These are phyloP conservation scores for Epithemia pelagica DNA, from an alignment of 108 stramenopile genomes.

Conservation along the genomic window DNA sequence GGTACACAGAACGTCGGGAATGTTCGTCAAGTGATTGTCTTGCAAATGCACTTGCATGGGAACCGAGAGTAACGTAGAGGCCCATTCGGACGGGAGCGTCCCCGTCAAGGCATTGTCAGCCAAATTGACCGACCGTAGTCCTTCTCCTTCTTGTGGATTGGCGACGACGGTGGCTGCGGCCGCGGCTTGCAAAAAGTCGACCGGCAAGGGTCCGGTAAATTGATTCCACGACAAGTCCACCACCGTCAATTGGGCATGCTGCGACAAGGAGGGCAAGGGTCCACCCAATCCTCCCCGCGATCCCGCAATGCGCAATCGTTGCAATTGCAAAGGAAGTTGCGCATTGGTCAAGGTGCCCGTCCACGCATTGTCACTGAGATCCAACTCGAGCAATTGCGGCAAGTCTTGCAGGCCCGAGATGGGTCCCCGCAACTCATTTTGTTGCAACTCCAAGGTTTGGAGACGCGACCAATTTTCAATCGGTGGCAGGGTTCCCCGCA, in stretches of 20 bases:
- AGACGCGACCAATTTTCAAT: neutral
- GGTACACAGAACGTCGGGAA: constrained; percentile 28
- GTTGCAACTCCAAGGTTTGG: neutral
- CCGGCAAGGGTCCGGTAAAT: constrained; percentile 38
- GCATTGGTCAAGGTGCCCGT: constrained; percentile 7
- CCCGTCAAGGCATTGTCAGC: constrained; percentile 7
- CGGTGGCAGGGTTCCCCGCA: constrained; percentile 40
- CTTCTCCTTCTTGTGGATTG: constrained; percentile 7
- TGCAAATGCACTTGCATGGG: constrained; percentile 15
- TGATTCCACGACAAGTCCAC: constrained; percentile 13
- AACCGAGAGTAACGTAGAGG: neutral
- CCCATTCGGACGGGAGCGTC: neutral
- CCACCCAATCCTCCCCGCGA: neutral
- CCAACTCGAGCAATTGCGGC: constrained; percentile 3
- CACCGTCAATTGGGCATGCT: neutral
- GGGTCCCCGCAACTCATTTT: constrained; percentile 3
- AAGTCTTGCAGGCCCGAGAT: constrained; percentile 1
- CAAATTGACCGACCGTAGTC: neutral
- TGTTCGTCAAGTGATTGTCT: constrained; percentile 16
- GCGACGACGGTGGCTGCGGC: neutral
- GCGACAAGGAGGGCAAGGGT: constrained; percentile 7
- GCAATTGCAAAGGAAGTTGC: neutral
- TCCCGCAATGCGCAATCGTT: neutral
- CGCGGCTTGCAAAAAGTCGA: constrained; percentile 22
- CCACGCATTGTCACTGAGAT: constrained; percentile 11